Conservation (phyloP, 441 rosid genomes). For the Jatropha podagrica region DNA sequence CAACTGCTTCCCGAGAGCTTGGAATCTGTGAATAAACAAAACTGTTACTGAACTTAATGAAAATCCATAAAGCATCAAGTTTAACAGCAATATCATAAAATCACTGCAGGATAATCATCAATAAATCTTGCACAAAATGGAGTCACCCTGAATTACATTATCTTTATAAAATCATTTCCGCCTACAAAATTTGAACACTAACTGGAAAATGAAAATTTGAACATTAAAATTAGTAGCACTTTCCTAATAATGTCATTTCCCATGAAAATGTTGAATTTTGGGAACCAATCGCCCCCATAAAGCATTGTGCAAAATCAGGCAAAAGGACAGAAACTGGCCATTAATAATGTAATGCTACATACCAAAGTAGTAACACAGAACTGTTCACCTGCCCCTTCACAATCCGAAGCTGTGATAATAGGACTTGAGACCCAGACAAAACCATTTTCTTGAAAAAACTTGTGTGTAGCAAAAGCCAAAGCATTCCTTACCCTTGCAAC, state of each 20-base stretch:
- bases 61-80: background rate
- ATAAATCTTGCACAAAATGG: background rate
- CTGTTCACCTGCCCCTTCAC: conserved; percentile 99
- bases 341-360: conserved; percentile 24
- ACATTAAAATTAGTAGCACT: too few relatives aligned
- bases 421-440: conserved; percentile 98
- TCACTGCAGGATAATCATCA: background rate
- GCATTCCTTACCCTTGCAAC: conserved; percentile 97
- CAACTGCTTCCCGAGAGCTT: conserved; percentile 54
- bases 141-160: too few relatives aligned
- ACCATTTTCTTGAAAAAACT: conserved; percentile 90
- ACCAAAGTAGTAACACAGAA: conserved; percentile 98
- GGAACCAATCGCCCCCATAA: too few relatives aligned
- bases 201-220: background rate
- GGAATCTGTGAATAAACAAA: conserved; percentile 61
- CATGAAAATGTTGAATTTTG: too few relatives aligned
- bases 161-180: background rate
- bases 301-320: background rate
- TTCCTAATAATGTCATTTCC: too few relatives aligned
- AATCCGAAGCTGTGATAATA: conserved; percentile 91
- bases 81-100: background rate
- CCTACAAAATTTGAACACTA: background rate
- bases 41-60: background rate
- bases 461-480: conserved; percentile 92
- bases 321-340: background rate